phyloP scores from a whole-genome alignment of 345 rosid species.

The Moricandia arvensis region DNA sequence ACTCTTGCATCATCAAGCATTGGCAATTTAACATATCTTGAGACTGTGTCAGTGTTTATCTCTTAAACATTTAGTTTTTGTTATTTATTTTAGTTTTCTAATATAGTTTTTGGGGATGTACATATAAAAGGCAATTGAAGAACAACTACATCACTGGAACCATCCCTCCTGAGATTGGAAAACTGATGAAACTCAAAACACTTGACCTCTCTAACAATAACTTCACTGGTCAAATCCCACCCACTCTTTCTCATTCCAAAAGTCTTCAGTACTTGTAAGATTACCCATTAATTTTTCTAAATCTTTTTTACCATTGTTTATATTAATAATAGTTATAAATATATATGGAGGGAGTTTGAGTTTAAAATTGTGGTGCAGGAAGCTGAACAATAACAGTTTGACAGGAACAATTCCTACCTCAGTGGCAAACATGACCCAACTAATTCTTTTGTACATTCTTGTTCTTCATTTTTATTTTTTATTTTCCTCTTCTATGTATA shows the following conservation, averaged over 20 bases:
- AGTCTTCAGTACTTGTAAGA: slow-evolving; percentile 76
- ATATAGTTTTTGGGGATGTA: background rate
- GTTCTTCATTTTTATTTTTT: background rate
- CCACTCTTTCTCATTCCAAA: slow-evolving; percentile 47
- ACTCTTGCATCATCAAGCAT: slow-evolving; percentile 56
- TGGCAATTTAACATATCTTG: slow-evolving; percentile 78
- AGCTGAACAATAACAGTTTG: slow-evolving; percentile 73
- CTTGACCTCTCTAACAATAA: slow-evolving; percentile 81
- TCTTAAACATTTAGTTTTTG: background rate
- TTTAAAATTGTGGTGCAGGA: slow-evolving; percentile 51
- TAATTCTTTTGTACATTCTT: slow-evolving; percentile 67
- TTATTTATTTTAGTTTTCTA: background rate
- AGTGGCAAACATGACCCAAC: slow-evolving; percentile 71
- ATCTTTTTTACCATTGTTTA: background rate
- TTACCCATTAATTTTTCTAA: background rate
- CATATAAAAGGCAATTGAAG: slow-evolving; percentile 59
- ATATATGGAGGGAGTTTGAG: slow-evolving; percentile 13
- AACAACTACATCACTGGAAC: slow-evolving; percentile 73
- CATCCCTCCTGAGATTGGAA: slow-evolving; percentile 73
- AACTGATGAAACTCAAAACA: slow-evolving; percentile 63
- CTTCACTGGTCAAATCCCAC: slow-evolving; percentile 70
- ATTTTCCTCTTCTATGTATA: background rate
- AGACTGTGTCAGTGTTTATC: slow-evolving; percentile 59
- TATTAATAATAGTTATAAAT: background rate
- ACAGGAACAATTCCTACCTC: slow-evolving; percentile 68